A percentile compares a stretch with the other conserved stretches of the same genome.
Evolutionary conservation across 768 basidiomycete genomes (phyloP).

Genomic region (Kwoniella bestiolae): DNA sequence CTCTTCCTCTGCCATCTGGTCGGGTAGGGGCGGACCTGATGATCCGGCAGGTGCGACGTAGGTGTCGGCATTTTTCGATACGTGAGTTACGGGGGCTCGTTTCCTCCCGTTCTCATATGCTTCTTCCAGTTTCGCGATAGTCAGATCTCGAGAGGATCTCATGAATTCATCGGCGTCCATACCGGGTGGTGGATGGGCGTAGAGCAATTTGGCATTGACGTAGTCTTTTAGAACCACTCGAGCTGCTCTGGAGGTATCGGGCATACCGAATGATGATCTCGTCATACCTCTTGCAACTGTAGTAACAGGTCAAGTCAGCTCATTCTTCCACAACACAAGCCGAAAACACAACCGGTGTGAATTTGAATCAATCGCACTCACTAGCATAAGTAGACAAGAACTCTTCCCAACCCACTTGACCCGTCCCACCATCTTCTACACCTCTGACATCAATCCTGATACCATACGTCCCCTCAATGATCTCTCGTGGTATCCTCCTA

Average conservation of each 20-base stretch:
- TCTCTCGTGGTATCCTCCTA: conserved; percentile 74
- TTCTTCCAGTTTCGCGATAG: conserved; percentile 63
- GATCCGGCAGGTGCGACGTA: conserved; percentile 63
- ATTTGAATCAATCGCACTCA: no score
- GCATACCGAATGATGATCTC: conserved; percentile 92
- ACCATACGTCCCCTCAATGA: conserved; percentile 90
- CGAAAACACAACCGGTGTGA: no score
- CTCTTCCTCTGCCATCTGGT: conserved; percentile 38
- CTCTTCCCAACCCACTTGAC: conserved; percentile 67
- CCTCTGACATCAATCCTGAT: conserved; percentile 69
- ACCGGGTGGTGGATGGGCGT: conserved; percentile 79
- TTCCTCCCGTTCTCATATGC: conserved; percentile 69
- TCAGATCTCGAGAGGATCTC: conserved; percentile 65
- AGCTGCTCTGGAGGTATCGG: conserved; percentile 92
- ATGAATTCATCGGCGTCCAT: conserved; percentile 74
- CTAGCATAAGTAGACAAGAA: conserved; percentile 89
- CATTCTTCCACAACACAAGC: not conserved
- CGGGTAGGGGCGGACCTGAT: no score
- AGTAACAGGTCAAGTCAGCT: not conserved
- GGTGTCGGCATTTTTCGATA: conserved; percentile 80
- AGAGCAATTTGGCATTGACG: conserved; percentile 89
- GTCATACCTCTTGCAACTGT: conserved; percentile 90
- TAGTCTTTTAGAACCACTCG: conserved; percentile 95
- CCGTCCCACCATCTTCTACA: conserved; percentile 83
- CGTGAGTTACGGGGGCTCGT: conserved; percentile 82